Percentiles rank a stretch among this genome's conserved stretches.
phyloP scores from a whole-genome alignment of 2,329 filamentous ascomycete genomes.

The Periconia sp. region DNA sequence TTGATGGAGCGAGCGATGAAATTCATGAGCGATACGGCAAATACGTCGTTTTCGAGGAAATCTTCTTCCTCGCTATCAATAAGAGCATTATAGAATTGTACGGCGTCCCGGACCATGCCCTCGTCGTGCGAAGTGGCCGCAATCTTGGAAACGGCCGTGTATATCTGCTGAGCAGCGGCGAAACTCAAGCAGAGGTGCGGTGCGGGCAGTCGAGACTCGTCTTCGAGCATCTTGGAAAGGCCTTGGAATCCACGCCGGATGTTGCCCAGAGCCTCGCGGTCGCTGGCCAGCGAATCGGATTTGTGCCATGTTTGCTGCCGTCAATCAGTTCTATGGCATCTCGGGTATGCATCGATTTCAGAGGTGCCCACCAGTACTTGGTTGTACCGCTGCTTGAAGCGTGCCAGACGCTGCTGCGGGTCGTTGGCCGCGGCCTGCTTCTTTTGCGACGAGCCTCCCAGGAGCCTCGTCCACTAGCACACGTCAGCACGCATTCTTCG shows the following conservation, averaged over 20 bases:
- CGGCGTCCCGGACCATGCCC: slow-evolving; percentile 81
- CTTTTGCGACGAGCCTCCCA: slow-evolving; percentile 62
- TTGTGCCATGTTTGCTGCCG: slow-evolving; percentile 66
- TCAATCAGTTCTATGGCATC: slow-evolving; percentile 17
- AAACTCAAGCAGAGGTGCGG: slow-evolving; percentile 93
- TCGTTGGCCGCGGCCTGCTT: slow-evolving; percentile 58
- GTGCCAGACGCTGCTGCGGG: slow-evolving; percentile 64
- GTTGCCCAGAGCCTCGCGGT: slow-evolving; percentile 57
- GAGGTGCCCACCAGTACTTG: slow-evolving; percentile 57
- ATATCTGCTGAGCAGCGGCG: slow-evolving; percentile 84
- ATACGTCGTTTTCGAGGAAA: slow-evolving; percentile 84
- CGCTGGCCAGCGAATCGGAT: slow-evolving; percentile 56
- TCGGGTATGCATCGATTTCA: not conserved
- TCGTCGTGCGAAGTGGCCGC: slow-evolving; percentile 85
- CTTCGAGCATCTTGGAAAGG: slow-evolving; percentile 73
- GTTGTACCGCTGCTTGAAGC: slow-evolving; percentile 68
- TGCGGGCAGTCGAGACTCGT: slow-evolving; percentile 85
- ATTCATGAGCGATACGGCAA: slow-evolving; percentile 86
- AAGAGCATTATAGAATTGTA: slow-evolving; percentile 86
- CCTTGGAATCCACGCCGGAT: slow-evolving; percentile 62
- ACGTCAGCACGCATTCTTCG: slow-evolving; percentile 20
- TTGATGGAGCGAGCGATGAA: slow-evolving; percentile 81
- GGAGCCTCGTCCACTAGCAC: slow-evolving; percentile 64
- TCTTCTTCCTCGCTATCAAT: slow-evolving; percentile 97
- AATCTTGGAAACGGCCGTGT: slow-evolving; percentile 87